phyloP scores from a whole-genome alignment of 768 basidiomycete species.

The Naganishia antarctica region DNA sequence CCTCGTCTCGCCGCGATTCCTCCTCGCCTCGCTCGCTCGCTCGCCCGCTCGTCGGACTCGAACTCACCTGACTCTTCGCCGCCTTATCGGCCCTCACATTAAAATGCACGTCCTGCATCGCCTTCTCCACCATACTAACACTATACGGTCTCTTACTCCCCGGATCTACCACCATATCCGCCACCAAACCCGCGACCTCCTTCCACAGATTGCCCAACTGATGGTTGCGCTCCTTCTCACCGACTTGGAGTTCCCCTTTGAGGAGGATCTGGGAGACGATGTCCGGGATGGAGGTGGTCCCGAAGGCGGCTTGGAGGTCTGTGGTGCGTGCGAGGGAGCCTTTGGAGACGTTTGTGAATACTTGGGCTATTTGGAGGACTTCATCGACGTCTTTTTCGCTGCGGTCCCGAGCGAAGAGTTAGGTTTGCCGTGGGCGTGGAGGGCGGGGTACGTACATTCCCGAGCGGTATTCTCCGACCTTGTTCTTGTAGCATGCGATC shows the following conservation, averaged over 20 bases:
- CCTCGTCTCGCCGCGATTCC: too few species aligned
- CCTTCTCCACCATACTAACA: constrained; percentile 94
- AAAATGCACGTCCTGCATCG: constrained; percentile 90
- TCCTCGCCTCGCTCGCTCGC: too few species aligned
- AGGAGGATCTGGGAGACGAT: constrained; percentile 88
- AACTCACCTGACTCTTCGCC: constrained; percentile 84
- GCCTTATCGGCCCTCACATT: constrained; percentile 82
- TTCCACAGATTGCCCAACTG: constrained; percentile 72
- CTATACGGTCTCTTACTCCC: constrained; percentile 81
- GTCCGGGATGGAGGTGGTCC: constrained; percentile 64
- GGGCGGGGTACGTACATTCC: constrained; percentile 65
- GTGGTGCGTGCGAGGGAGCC: constrained; percentile 83
- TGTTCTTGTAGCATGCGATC: constrained; percentile 99
- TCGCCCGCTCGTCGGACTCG: too few species aligned
- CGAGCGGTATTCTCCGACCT: constrained; percentile 91
- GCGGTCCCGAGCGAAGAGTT: neutral
- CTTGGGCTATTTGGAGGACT: constrained; percentile 90
- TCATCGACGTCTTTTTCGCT: constrained; percentile 92
- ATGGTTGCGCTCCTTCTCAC: constrained; percentile 92
- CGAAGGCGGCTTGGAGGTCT: constrained; percentile 89
- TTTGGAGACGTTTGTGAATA: constrained; percentile 94
- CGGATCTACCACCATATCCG: constrained; percentile 94
- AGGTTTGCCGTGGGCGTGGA: too few species aligned
- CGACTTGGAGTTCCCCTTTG: constrained; percentile 94
- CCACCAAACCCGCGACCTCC: constrained; percentile 89